Conservation (phyloP, 108 stramenopile species). For the Cyclotella sp. region DNA sequence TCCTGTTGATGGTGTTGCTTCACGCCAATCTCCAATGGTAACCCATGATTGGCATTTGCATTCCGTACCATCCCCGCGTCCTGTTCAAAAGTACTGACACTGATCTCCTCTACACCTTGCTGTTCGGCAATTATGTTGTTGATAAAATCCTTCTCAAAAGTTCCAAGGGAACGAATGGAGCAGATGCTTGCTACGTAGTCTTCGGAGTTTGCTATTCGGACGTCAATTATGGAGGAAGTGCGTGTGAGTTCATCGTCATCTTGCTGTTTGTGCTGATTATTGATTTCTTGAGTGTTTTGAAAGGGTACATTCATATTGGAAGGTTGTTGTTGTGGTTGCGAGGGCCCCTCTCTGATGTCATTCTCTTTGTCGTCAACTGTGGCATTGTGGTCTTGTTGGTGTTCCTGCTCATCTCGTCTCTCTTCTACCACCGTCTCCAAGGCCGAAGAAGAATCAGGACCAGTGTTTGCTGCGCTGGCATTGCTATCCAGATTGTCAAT, state of each 20-base stretch:
- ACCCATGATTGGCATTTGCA: background rate
- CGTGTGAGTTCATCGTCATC: constrained; percentile 12
- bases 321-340: background rate
- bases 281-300: background rate
- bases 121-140: constrained; percentile 42
- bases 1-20: background rate
- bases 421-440: background rate
- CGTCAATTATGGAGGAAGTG: constrained; percentile 34
- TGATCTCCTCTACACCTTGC: background rate
- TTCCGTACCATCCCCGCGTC: background rate
- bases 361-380: too few relatives aligned
- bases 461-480: background rate
- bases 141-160: constrained; percentile 48
- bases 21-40: background rate
- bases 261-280: background rate
- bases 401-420: too few relatives aligned
- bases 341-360: too few relatives aligned
- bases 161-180: constrained; percentile 41
- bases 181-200: constrained; percentile 26
- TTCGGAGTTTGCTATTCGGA: constrained; percentile 22
- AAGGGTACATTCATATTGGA: background rate
- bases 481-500: background rate
- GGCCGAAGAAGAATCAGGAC: background rate
- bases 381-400: too few relatives aligned
- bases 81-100: constrained; percentile 29